Base-by-base conservation (phyloP, 495 filamentous ascomycete genomes). In the Penicillium soppii region DNA sequence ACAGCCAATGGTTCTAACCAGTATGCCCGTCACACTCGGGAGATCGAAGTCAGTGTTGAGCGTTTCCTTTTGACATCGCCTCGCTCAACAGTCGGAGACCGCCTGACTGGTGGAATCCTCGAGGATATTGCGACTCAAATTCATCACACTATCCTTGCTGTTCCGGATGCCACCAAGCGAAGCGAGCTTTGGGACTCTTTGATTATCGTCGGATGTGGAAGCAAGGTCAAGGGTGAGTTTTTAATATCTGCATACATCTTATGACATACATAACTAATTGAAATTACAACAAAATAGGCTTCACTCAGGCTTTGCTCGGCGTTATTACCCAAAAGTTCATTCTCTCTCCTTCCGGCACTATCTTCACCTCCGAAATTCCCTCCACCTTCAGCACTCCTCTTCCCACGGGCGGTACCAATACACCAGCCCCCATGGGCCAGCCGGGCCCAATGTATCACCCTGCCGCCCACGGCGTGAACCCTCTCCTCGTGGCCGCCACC, bases 301-400 rank as follows among this genome's bases (percentile, higher is more conserved):
- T 97, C 68, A 92, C 88, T 59, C 91, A 96, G 44, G 87, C 94
- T 42, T 78, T 98, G 32, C 67, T 97, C 33, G 75, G 83, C 27
- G 90, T 86, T 0, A 78, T 97, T 17, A 82, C 82, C 25, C 81
- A 84, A 52, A 92, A 90, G 57, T 95, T 94, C 65, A 75, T 95
- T 30, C 87, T 97, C 50, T 92, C 91, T 4, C 94, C 94, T 0
- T 92, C 88, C 35, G 91, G 87, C 19, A 96, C 91, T 29, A 97
- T 97, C 61, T 98, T 98, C 77, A 95, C 90, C 29, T 95, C 89
- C 38, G 94, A 98, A 69, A 82, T 98, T 27, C 91, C 91, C 16
- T 94, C 89, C 1, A 90, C 91, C 68, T 80, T 95, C 63, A 88
- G 87, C 37, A 97, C 94, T 0, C 94, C 94, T 9, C 78, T 84